Conservation (phyloP, 2,329 filamentous ascomycete species). For the Neonectria ditissima region DNA sequence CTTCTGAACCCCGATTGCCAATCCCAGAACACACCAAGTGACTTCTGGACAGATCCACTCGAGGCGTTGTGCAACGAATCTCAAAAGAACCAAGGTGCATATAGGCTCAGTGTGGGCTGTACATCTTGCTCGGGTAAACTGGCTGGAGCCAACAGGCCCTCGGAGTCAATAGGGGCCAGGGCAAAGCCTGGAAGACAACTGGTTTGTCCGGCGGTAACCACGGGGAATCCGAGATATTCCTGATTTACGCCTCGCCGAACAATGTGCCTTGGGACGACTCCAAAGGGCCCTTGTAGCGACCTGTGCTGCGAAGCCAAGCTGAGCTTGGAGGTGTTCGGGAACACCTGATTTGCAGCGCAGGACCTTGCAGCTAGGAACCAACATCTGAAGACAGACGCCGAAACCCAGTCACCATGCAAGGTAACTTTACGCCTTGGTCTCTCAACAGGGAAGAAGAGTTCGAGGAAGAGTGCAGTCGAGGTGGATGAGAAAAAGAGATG, state of each 20-base stretch:
- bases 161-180: conserved; percentile 19
- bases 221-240: background rate
- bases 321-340: conserved; percentile 21
- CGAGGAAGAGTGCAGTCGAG: conserved; percentile 24
- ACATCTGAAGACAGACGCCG: background rate
- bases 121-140: conserved; percentile 17
- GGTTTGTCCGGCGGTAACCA: background rate
- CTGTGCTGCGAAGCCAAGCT: conserved; percentile 22
- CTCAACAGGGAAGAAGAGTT: conserved; percentile 28
- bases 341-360: conserved; percentile 5
- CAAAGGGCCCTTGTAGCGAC: conserved; percentile 18
- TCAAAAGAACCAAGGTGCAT: conserved; percentile 14
- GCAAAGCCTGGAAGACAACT: conserved; percentile 25
- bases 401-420: conserved; percentile 2
- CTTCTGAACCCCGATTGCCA: conserved; percentile 32
- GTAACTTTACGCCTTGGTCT: conserved; percentile 18
- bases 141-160: conserved; percentile 18
- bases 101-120: conserved; percentile 14
- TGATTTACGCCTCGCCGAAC: conserved; percentile 7
- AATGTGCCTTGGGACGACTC: conserved; percentile 15
- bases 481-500: conserved; percentile 33
- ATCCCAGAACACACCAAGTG: conserved; percentile 28
- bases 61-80: conserved; percentile 2
- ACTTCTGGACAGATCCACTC: conserved; percentile 25
- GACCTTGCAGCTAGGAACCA: conserved; percentile 1